These are phyloP conservation scores for Fusarium abutilonis DNA, from an alignment of 2,329 filamentous ascomycete species.

Conservation along the genomic window DNA sequence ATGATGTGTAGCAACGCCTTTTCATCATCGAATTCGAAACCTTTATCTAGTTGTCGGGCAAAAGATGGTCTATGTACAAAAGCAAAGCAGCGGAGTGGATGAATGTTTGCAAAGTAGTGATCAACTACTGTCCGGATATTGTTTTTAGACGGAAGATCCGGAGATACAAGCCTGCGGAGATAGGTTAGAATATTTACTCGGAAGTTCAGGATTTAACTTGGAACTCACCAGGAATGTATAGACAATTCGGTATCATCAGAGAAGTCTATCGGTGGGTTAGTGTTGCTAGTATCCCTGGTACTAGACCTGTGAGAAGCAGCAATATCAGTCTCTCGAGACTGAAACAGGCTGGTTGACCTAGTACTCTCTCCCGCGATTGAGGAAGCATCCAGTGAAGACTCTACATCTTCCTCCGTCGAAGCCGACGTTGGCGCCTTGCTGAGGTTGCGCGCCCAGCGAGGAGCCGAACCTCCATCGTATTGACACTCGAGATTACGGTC, in stretches of 20 bases:
- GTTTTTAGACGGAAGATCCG: constrained; percentile 48
- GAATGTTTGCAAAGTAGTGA: constrained; percentile 54
- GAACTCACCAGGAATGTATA: constrained; percentile 41
- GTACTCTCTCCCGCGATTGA: constrained; percentile 34
- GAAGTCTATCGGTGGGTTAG: constrained; percentile 40
- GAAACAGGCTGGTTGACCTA: constrained; percentile 41
- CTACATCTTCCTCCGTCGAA: constrained; percentile 40
- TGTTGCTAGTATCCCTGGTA: constrained; percentile 36
- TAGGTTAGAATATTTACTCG: constrained; percentile 8
- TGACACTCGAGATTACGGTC: constrained; percentile 51
- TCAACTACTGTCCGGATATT: constrained; percentile 52
- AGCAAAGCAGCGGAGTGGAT: constrained; percentile 54
- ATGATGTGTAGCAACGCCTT: constrained; percentile 51
- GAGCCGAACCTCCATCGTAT: constrained; percentile 53
- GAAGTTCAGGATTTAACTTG: not conserved
- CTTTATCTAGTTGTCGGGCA: constrained; percentile 52
- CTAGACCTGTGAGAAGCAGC: constrained; percentile 33
- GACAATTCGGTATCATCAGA: constrained; percentile 44
- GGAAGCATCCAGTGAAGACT: constrained; percentile 32
- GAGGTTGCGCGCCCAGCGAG: constrained; percentile 51
- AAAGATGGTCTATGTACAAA: constrained; percentile 55
- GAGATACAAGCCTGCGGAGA: constrained; percentile 47
- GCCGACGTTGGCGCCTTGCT: constrained; percentile 41
- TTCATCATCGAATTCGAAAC: constrained; percentile 51
- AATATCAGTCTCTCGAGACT: constrained; percentile 40